These are phyloP conservation scores for Eucalyptus melliodora DNA, from an alignment of 345 rosid genomes.

Conservation along the genomic window DNA sequence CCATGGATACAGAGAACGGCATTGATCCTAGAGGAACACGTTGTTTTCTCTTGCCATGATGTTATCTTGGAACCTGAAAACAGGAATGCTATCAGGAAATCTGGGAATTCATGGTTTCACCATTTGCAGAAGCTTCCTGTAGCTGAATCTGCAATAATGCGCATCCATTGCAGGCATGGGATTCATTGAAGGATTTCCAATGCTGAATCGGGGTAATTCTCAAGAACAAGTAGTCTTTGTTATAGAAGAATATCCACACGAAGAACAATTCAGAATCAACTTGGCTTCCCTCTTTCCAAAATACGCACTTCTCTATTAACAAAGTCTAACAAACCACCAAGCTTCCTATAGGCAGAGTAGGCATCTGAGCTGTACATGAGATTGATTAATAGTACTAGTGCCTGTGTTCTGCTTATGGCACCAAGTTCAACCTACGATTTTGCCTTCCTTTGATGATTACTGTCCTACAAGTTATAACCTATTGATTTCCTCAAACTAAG, in stretches of 20 bases:
- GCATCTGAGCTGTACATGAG: not conserved
- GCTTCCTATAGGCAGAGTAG: not conserved
- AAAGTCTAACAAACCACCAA: not conserved
- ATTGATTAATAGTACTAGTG: not conserved
- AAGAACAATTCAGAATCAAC: not conserved
- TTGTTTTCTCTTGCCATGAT: not conserved
- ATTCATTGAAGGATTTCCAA: not conserved
- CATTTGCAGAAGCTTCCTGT: not conserved
- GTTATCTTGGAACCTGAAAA: not conserved
- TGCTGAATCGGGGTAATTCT: not conserved
- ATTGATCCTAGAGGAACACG: not conserved
- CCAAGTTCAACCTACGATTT: not conserved
- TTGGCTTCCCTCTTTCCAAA: not conserved
- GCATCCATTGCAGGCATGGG: not conserved
- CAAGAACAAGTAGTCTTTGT: not conserved
- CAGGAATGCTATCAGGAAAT: not conserved
- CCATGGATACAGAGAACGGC: not conserved
- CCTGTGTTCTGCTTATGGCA: not conserved
- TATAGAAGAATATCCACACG: not conserved
- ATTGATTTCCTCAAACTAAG: not conserved
- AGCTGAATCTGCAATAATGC: not conserved
- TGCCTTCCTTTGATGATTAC: not conserved
- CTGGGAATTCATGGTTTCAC: not conserved
- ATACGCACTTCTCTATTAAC: not conserved
- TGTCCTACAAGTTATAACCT: not conserved